phyloP scores from a whole-genome alignment of 2,329 filamentous ascomycete species.

The Aspergillus proliferans region DNA sequence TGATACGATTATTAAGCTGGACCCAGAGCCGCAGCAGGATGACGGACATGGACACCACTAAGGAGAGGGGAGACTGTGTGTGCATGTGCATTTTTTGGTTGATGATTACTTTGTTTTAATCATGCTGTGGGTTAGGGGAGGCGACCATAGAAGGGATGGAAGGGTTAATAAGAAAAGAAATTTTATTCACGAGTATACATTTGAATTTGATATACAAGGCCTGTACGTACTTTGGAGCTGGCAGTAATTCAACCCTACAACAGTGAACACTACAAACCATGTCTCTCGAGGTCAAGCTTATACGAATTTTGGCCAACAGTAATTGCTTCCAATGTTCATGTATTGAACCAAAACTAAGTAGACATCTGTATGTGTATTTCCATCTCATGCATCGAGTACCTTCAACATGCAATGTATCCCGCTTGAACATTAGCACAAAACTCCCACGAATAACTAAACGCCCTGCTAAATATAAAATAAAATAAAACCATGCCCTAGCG shows the following conservation, averaged over 20 bases:
- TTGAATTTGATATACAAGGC: conserved; percentile 1
- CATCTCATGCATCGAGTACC: background rate
- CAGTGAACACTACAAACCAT: too few relatives aligned
- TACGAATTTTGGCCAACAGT: too few relatives aligned
- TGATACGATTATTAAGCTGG: conserved; percentile 95
- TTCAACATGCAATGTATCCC: conserved; percentile 9
- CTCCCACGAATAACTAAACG: conserved; percentile 5
- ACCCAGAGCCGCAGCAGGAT: conserved; percentile 77
- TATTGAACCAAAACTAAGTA: background rate
- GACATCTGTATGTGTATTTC: background rate
- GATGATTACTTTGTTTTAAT: background rate
- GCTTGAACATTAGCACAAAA: conserved; percentile 2
- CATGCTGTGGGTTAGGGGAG: background rate
- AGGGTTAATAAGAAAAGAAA: conserved; percentile 2
- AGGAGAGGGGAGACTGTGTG: background rate
- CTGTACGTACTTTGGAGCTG: background rate
- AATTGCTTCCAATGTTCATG: background rate
- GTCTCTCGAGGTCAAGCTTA: too few relatives aligned
- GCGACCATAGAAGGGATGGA: background rate
- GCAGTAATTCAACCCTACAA: conserved; percentile 27
- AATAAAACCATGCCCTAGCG: conserved; percentile 12
- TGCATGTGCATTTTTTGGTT: background rate
- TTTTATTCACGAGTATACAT: conserved; percentile 10
- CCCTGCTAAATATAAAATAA: conserved; percentile 20
- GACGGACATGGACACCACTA: conserved; percentile 77